These are phyloP conservation scores for Annona squamosa DNA, from an alignment of 164 flowering plant genomes.

Conservation along the genomic window DNA sequence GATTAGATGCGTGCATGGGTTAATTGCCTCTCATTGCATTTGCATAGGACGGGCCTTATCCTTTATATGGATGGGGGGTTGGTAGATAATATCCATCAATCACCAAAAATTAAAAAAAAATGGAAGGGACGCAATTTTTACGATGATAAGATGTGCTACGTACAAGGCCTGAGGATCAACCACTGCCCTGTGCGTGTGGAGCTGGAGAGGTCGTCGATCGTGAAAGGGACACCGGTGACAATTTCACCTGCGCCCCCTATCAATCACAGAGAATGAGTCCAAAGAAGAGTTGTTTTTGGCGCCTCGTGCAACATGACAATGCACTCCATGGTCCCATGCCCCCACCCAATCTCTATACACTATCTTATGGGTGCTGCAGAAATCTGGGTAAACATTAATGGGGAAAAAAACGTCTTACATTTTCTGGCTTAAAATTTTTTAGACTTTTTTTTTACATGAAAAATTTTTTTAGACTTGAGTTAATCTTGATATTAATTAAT, in stretches of 20 bases:
- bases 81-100: not conserved
- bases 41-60: not conserved
- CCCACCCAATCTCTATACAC: not conserved
- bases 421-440: too few species aligned
- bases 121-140: not conserved
- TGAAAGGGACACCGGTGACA: conserved; percentile 4
- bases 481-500: too few species aligned
- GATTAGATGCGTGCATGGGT: too few species aligned
- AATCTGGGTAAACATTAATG: not conserved
- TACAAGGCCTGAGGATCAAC: not conserved
- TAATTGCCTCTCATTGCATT: not conserved
- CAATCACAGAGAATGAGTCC: conserved; percentile 3
- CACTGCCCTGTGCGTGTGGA: not conserved
- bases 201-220: not conserved
- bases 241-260: not conserved
- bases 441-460: too few species aligned
- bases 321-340: conserved; percentile 2
- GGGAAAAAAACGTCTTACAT: not conserved
- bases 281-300: conserved; percentile 1
- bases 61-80: not conserved
- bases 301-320: not conserved
- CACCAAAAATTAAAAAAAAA: not conserved
- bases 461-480: too few species aligned
- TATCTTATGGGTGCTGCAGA: not conserved
- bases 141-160: conserved; percentile 5